A percentile compares a stretch with the other conserved stretches of the same genome.
These are phyloP conservation scores for Hemileccinum rubropunctum DNA, from an alignment of 768 basidiomycete species.

Conservation along the genomic window DNA sequence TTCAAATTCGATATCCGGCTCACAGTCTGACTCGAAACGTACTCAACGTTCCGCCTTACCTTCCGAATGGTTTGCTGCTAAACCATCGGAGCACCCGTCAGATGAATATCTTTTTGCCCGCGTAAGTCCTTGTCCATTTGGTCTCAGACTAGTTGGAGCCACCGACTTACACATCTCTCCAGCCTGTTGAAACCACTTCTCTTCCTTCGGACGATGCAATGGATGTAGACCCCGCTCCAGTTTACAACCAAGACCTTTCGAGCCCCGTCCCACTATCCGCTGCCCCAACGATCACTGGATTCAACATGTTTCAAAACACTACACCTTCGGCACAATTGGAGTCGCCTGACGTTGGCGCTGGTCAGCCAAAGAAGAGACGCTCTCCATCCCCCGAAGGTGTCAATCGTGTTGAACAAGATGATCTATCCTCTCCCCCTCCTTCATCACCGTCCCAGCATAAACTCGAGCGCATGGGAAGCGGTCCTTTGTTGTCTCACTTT, in stretches of 20 bases:
- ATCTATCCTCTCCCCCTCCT: slow-evolving; percentile 48
- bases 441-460: slow-evolving; percentile 49
- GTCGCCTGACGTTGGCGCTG: slow-evolving; percentile 39
- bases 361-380: slow-evolving; percentile 51
- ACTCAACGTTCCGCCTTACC: slow-evolving; percentile 65
- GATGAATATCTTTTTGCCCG: slow-evolving; percentile 29
- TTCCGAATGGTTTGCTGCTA: slow-evolving; percentile 50
- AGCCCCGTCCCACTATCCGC: slow-evolving; percentile 45
- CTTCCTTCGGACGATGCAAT: slow-evolving; percentile 62
- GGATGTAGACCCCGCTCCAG: slow-evolving; percentile 69
- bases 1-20: slow-evolving; percentile 25
- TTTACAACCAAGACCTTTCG: slow-evolving; percentile 33
- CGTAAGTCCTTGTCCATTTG: slow-evolving; percentile 18
- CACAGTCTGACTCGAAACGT: slow-evolving; percentile 46
- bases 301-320: slow-evolving; percentile 61
- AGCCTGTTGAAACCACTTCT: slow-evolving; percentile 40
- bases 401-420: slow-evolving; percentile 36
- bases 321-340: slow-evolving; percentile 49
- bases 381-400: slow-evolving; percentile 55
- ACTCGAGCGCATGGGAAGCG: slow-evolving; percentile 42
- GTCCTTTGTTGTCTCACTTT: slow-evolving; percentile 34
- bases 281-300: slow-evolving; percentile 50
- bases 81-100: slow-evolving; percentile 20
- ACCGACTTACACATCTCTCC: slow-evolving; percentile 14
- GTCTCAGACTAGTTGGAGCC: not conserved